These are phyloP conservation scores for Nakazawaea sp. DNA, from an alignment of 805 yeast genomes.

Conservation along the genomic window DNA sequence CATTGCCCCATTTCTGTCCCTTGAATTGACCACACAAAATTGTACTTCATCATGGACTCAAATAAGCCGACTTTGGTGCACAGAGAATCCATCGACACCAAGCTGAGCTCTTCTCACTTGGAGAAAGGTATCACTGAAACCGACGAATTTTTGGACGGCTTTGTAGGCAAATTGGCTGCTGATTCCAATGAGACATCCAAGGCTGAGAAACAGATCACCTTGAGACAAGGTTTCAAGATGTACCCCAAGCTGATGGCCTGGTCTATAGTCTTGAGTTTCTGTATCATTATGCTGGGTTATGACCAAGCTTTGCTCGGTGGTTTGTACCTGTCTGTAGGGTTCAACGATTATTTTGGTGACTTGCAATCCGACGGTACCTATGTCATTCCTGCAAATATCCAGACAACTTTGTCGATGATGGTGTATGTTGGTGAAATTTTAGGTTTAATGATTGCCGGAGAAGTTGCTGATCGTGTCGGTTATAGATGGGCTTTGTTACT, in stretches of 20 bases:
- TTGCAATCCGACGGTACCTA: slow-evolving; percentile 18
- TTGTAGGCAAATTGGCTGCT: slow-evolving; percentile 14
- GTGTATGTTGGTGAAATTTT: slow-evolving; percentile 25
- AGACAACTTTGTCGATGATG: slow-evolving; percentile 27
- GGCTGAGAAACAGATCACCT: too few species aligned
- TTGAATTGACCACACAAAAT: too few species aligned
- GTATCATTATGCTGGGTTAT: slow-evolving; percentile 44
- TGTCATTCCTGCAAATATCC: slow-evolving; percentile 34
- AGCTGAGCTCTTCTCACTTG: too few species aligned
- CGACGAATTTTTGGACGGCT: slow-evolving; percentile 24
- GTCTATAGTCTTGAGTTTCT: slow-evolving; percentile 36
- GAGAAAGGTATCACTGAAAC: too few species aligned
- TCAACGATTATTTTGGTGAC: slow-evolving; percentile 34
- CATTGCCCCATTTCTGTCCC: too few species aligned
- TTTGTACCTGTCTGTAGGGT: slow-evolving; percentile 39
- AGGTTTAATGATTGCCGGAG: slow-evolving; percentile 34
- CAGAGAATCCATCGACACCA: too few species aligned
- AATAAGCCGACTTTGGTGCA: too few species aligned
- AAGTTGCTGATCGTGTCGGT: slow-evolving; percentile 33
- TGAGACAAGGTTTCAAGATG: slow-evolving; percentile 27
- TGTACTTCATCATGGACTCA: too few species aligned
- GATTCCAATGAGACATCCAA: slow-evolving; percentile 18
- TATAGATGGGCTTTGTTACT: slow-evolving; percentile 30
- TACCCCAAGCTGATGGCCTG: slow-evolving; percentile 40
- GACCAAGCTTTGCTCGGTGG: slow-evolving; percentile 33